These are phyloP conservation scores for Dendrobium chrysotoxum DNA, from an alignment of 106 monocot genomes.

Conservation along the genomic window DNA sequence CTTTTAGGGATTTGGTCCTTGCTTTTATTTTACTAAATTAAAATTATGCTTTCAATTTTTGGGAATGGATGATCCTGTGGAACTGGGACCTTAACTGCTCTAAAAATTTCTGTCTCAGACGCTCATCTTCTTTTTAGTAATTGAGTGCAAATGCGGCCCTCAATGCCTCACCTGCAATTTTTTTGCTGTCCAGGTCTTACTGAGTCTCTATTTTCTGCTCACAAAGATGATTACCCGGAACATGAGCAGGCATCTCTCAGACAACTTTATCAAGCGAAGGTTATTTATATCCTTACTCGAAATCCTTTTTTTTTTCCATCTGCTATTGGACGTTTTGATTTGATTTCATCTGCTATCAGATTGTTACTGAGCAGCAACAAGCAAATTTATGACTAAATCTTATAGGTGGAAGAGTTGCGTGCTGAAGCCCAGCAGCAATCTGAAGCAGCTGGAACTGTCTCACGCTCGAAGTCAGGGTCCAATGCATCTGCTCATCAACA, in stretches of 20 bases:
- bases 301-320: neutral
- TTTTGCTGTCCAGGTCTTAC: slow-evolving; percentile 58
- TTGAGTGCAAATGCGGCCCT: neutral
- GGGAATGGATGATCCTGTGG: neutral
- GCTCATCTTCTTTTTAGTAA: neutral
- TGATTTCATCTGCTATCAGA: neutral
- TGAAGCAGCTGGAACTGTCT: slow-evolving; percentile 61
- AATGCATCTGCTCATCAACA: slow-evolving; percentile 57
- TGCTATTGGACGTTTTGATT: neutral
- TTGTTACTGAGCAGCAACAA: neutral
- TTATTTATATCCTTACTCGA: slow-evolving; percentile 11
- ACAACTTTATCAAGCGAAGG: slow-evolving; percentile 87
- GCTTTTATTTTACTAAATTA: neutral
- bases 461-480: slow-evolving; percentile 59
- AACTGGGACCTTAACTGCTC: neutral
- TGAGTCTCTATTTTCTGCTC: slow-evolving; percentile 78
- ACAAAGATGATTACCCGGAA: slow-evolving; percentile 95
- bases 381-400: neutral
- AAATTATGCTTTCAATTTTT: neutral
- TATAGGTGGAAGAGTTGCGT: slow-evolving; percentile 77
- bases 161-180: neutral
- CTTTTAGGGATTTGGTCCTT: neutral
- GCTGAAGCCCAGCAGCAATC: slow-evolving; percentile 77
- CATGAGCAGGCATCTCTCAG: slow-evolving; percentile 91
- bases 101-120: neutral